Conservation (phyloP, 345 rosid species). For the Garcia nutans region DNA sequence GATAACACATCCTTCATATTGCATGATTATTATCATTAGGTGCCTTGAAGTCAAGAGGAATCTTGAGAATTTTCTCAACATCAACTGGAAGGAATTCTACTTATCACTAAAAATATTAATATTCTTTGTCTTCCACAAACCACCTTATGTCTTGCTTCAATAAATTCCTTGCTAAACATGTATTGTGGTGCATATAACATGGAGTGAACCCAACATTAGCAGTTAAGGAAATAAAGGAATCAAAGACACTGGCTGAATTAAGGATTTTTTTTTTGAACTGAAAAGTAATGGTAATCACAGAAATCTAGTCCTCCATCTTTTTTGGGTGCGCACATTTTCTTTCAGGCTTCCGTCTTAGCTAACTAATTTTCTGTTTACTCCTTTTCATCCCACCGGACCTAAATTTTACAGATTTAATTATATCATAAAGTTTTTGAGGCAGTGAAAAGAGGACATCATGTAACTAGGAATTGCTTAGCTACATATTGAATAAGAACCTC, state of each 20-base stretch:
- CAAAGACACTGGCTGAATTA: too few species aligned
- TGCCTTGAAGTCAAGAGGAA: neutral
- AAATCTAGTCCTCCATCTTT: neutral
- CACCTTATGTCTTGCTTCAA: neutral
- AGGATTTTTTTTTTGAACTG: neutral
- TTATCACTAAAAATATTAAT: neutral
- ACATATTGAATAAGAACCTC: neutral
- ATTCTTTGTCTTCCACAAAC: neutral
- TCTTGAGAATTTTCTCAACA: neutral
- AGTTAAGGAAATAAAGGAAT: neutral
- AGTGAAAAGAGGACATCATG: neutral
- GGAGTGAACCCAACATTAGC: neutral
- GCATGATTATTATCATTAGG: neutral
- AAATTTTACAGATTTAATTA: neutral
- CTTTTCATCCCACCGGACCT: neutral
- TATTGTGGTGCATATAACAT: neutral
- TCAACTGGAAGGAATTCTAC: neutral
- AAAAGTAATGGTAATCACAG: neutral
- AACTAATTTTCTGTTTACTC: neutral
- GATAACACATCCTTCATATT: neutral
- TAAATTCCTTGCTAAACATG: neutral
- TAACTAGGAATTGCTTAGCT: neutral
- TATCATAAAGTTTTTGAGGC: neutral
- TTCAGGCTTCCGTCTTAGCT: neutral
- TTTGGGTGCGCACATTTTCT: neutral